These are phyloP conservation scores for Durio zibethinus DNA, from an alignment of 345 rosid genomes.

Conservation along the genomic window DNA sequence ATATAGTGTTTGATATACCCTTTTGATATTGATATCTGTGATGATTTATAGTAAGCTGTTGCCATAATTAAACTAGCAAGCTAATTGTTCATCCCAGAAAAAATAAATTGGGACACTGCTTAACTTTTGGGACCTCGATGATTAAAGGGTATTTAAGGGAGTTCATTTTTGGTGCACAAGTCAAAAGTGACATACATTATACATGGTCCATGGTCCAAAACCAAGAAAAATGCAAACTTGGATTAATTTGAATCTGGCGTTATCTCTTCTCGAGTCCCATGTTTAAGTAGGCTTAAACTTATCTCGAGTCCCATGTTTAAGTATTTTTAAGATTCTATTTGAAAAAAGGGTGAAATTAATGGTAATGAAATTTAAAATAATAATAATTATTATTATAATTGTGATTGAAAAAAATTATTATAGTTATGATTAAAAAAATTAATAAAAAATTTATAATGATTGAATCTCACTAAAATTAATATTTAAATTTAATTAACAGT, in stretches of 20 bases:
- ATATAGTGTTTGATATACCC: no score
- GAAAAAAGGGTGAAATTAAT: no score
- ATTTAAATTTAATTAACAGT: no score
- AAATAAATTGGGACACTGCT: background rate
- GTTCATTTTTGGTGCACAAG: conserved; percentile 2
- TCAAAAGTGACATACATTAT: conserved; percentile 14
- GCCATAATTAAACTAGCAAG: background rate
- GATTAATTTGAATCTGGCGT: conserved; percentile 1
- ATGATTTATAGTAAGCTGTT: background rate
- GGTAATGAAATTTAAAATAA: no score
- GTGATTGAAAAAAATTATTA: no score
- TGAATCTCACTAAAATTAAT: no score
- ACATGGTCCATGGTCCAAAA: conserved; percentile 13
- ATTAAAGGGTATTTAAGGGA: conserved; percentile 3
- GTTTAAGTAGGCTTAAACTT: background rate
- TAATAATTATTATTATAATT: no score
- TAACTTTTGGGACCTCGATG: conserved; percentile 11
- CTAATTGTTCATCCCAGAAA: background rate
- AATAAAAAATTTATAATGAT: no score
- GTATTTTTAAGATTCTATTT: no score
- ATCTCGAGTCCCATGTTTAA: no score
- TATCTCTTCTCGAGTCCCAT: conserved; percentile 18
- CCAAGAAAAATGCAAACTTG: background rate
- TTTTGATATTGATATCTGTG: background rate
- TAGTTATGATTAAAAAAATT: no score